phyloP scores from a whole-genome alignment of 192 early-diverging fungal species.

The Coemansia sp. region DNA sequence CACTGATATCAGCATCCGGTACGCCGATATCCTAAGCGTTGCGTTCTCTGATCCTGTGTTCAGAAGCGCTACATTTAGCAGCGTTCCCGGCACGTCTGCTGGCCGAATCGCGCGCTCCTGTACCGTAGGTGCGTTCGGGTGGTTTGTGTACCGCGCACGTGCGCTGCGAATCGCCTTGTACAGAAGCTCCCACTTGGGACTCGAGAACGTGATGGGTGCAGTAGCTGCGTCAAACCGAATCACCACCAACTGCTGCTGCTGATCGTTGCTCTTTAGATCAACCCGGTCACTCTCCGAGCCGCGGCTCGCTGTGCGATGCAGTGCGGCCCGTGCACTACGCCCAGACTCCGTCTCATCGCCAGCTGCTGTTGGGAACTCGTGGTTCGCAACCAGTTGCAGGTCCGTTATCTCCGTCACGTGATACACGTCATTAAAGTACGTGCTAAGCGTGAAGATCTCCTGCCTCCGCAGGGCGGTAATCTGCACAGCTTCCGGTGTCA shows the following conservation, averaged over 20 bases:
- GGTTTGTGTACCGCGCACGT: conserved; percentile 66
- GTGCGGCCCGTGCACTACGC: conserved; percentile 17
- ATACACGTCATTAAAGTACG: conserved; percentile 82
- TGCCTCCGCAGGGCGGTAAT: conserved; percentile 71
- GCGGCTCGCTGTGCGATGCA: conserved; percentile 59
- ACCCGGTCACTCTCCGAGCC: conserved; percentile 45
- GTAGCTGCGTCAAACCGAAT: conserved; percentile 75
- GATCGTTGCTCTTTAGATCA: conserved; percentile 5
- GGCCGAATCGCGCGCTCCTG: conserved; percentile 81
- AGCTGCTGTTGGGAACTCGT: conserved; percentile 23
- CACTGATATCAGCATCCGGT: conserved; percentile 87
- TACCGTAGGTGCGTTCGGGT: conserved; percentile 47
- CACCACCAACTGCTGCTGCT: conserved; percentile 67
- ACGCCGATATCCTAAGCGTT: conserved; percentile 77
- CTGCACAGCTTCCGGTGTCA: conserved; percentile 81
- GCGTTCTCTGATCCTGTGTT: conserved; percentile 85
- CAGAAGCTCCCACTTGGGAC: conserved; percentile 70
- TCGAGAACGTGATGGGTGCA: conserved; percentile 66
- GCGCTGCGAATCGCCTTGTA: conserved; percentile 70
- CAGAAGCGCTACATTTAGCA: conserved; percentile 90
- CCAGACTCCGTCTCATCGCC: conserved; percentile 13
- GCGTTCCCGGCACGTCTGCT: conserved; percentile 84
- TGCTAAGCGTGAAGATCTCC: conserved; percentile 71
- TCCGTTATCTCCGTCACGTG: conserved; percentile 83
- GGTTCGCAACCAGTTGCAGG: conserved; percentile 50